These are phyloP conservation scores for Metschnikowia koreensis DNA, from an alignment of 805 yeast species.

Conservation along the genomic window DNA sequence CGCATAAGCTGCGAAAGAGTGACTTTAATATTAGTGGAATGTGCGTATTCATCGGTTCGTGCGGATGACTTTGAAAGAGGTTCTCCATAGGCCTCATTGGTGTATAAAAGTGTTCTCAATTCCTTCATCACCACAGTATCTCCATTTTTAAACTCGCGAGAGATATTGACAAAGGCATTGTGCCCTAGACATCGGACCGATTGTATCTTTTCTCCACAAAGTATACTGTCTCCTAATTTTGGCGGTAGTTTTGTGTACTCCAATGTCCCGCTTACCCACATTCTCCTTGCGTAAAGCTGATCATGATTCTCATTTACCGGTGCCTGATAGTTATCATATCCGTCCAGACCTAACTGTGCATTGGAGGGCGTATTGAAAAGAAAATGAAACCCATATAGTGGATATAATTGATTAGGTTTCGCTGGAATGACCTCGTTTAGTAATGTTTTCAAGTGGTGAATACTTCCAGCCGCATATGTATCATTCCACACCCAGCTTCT, in stretches of 20 bases:
- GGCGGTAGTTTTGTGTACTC: slow-evolving; percentile 29
- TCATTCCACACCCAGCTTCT: slow-evolving; percentile 16
- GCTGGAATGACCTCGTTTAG: slow-evolving; percentile 8
- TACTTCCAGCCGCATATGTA: slow-evolving; percentile 10
- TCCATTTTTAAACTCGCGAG: slow-evolving; percentile 42
- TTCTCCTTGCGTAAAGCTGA: slow-evolving; percentile 50
- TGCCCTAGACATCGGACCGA: slow-evolving; percentile 34
- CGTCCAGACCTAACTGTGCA: slow-evolving; percentile 57
- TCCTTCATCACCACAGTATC: slow-evolving; percentile 44
- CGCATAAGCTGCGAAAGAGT: slow-evolving; percentile 49
- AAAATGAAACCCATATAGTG: slow-evolving; percentile 56
- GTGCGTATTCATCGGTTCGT: not conserved
- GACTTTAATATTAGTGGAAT: slow-evolving; percentile 21
- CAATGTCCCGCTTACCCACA: slow-evolving; percentile 80
- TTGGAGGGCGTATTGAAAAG: slow-evolving; percentile 63
- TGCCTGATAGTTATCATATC: slow-evolving; percentile 77
- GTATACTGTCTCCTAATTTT: slow-evolving; percentile 34
- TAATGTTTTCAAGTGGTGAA: slow-evolving; percentile 10
- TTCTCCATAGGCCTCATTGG: slow-evolving; percentile 36
- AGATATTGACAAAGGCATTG: slow-evolving; percentile 53
- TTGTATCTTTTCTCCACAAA: slow-evolving; percentile 54
- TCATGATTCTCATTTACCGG: slow-evolving; percentile 39
- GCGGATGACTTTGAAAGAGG: not conserved
- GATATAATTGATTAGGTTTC: not conserved
- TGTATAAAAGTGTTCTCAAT: slow-evolving; percentile 58